These are phyloP conservation scores for Coemansia sp. DNA, from an alignment of 192 early-diverging fungal species.

Conservation along the genomic window DNA sequence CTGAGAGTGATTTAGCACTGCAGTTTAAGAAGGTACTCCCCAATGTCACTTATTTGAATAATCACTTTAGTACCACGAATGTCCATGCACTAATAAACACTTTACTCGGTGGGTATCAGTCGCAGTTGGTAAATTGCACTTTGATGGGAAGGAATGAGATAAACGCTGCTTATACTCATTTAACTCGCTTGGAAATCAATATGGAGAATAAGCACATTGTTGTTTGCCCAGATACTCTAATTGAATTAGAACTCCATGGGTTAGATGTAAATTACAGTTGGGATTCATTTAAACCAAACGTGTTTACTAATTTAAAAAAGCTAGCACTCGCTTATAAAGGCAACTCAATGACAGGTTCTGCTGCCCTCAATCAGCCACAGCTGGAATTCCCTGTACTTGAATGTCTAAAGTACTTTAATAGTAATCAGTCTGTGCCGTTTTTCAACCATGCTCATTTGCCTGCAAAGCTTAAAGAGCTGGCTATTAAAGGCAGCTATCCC, in stretches of 20 bases:
- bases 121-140: too few species aligned
- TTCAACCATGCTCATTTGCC: background rate
- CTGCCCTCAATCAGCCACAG: background rate
- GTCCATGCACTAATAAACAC: too few species aligned
- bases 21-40: too few species aligned
- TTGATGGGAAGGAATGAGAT: too few species aligned
- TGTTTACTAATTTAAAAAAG: background rate
- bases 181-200: background rate
- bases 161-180: too few species aligned
- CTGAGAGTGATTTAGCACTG: too few species aligned
- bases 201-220: too few species aligned
- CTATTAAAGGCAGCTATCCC: background rate
- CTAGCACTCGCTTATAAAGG: background rate
- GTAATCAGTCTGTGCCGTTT: background rate
- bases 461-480: background rate
- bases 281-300: background rate
- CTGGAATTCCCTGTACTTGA: conserved; percentile 1
- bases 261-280: background rate
- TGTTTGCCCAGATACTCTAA: background rate
- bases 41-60: too few species aligned
- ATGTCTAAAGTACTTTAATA: background rate
- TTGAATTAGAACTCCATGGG: background rate
- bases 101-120: too few species aligned
- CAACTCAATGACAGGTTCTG: too few species aligned
- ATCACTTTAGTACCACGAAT: too few species aligned